Conservation (phyloP, 2,329 filamentous ascomycete species). For the Alternaria ventricosa region DNA sequence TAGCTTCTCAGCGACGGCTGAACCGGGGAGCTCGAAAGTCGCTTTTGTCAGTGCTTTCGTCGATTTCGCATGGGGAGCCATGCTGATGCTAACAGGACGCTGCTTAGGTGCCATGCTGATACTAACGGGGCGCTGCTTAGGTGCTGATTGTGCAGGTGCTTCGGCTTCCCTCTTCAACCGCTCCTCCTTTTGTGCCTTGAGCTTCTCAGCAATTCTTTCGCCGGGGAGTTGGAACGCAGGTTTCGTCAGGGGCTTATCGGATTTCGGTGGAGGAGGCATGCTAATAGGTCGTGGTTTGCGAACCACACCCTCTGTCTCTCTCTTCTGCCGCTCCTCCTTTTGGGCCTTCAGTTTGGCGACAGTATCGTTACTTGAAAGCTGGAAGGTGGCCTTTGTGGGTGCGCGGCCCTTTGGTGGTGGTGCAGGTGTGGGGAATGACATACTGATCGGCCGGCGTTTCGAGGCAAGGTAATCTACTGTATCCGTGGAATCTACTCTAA, state of each 20-base stretch:
- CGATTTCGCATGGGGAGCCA: conserved; percentile 53
- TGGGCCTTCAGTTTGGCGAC: conserved; percentile 61
- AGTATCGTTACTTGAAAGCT: conserved; percentile 60
- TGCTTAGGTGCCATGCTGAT: conserved; percentile 35
- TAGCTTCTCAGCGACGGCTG: conserved; percentile 53
- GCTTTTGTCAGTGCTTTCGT: conserved; percentile 58
- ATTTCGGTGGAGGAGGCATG: conserved; percentile 57
- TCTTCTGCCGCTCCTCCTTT: conserved; percentile 56
- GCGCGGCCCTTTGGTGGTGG: conserved; percentile 57
- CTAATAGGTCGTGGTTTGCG: conserved; percentile 51
- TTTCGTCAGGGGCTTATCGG: conserved; percentile 58
- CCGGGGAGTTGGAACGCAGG: conserved; percentile 61
- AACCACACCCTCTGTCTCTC: conserved; percentile 48
- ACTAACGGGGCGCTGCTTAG: conserved; percentile 12
- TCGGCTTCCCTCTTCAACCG: conserved; percentile 39
- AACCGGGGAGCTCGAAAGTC: conserved; percentile 61
- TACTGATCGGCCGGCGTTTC: conserved; percentile 56
- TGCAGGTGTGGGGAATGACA: conserved; percentile 56
- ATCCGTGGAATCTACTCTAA: conserved; percentile 31
- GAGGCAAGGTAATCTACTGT: conserved; percentile 49
- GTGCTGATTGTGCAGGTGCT: conserved; percentile 10
- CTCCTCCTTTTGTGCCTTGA: conserved; percentile 44
- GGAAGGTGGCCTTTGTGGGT: conserved; percentile 58
- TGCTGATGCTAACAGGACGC: conserved; percentile 25
- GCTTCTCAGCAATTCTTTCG: conserved; percentile 55